Percentiles rank a stretch among this genome's conserved stretches.
phyloP scores from a whole-genome alignment of 306 rosid species.

The Macrotyloma uniflorum region DNA sequence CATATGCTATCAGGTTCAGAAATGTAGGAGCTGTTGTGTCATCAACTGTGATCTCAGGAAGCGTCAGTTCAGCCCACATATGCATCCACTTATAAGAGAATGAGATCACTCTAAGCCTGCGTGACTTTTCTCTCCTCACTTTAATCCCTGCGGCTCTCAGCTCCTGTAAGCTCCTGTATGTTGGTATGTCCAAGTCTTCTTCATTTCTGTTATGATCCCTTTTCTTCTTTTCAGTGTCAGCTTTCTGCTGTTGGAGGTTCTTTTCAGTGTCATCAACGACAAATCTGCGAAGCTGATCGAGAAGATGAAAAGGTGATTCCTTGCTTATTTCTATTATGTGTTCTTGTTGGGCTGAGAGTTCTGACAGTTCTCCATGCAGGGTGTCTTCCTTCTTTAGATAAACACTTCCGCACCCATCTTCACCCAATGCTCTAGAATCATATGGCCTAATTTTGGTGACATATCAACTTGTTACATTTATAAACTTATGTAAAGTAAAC shows the following conservation, averaged over 20 bases:
- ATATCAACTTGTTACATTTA: too few species aligned
- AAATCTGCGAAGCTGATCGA: not conserved
- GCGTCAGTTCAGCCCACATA: not conserved
- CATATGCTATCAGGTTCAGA: slow-evolving; percentile 10
- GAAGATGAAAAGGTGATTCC: not conserved
- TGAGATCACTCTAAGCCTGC: not conserved
- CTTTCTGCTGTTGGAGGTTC: not conserved
- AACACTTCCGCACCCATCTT: not conserved
- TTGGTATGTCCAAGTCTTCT: not conserved
- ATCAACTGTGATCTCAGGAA: slow-evolving; percentile 24
- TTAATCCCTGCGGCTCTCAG: slow-evolving; percentile 27
- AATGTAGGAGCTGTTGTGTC: slow-evolving; percentile 19
- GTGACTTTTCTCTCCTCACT: not conserved
- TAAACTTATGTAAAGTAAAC: not conserved
- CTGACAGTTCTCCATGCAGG: too few species aligned
- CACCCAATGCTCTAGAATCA: not conserved
- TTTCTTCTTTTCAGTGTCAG: not conserved
- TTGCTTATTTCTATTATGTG: not conserved
- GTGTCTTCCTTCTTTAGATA: not conserved
- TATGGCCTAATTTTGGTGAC: not conserved
- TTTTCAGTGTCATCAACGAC: not conserved
- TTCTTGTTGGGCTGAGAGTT: not conserved
- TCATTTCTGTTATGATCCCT: not conserved
- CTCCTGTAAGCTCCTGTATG: slow-evolving; percentile 33
- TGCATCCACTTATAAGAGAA: not conserved